Conservation (phyloP, 495 filamentous ascomycete species). For the Paragyromitra xinjiangensis region DNA sequence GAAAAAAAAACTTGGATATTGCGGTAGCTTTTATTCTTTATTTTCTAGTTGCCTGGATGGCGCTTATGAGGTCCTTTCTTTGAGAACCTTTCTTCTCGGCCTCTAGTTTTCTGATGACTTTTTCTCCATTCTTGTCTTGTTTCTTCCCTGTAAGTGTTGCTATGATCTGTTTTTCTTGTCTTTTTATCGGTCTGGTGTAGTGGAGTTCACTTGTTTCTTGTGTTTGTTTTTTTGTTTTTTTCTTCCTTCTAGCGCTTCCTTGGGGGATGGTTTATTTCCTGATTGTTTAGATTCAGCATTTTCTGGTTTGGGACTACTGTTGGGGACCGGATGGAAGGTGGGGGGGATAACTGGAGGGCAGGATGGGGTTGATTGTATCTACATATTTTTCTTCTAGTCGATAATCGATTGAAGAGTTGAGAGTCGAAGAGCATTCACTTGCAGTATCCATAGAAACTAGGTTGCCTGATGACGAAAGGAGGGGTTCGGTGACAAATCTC, state of each 20-base stretch:
- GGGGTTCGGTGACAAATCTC: background rate
- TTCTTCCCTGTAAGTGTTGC: slow-evolving; percentile 2
- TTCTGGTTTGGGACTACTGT: background rate
- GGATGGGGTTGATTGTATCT: slow-evolving; percentile 21
- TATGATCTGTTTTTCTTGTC: slow-evolving; percentile 22
- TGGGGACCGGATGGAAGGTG: background rate
- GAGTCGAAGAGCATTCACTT: background rate
- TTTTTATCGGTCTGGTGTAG: slow-evolving; percentile 36
- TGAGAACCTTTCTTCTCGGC: slow-evolving; percentile 1
- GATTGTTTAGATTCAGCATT: slow-evolving; percentile 34
- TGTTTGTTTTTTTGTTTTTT: slow-evolving; percentile 22
- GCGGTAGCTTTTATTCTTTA: slow-evolving; percentile 28
- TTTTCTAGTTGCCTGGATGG: slow-evolving; percentile 43
- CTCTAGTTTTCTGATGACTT: background rate
- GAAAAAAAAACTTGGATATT: background rate
- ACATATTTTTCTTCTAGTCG: slow-evolving; percentile 16
- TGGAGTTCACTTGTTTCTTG: slow-evolving; percentile 42
- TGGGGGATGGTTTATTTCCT: slow-evolving; percentile 10
- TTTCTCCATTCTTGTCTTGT: background rate
- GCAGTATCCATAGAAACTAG: background rate
- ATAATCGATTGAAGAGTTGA: slow-evolving; percentile 20
- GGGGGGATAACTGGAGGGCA: background rate
- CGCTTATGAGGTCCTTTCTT: background rate
- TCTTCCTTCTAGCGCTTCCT: slow-evolving; percentile 12
- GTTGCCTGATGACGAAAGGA: slow-evolving; percentile 12